Percentiles rank a stretch among this genome's conserved stretches.
phyloP scores from a whole-genome alignment of 2,329 filamentous ascomycete species.

The Canariomyces notabilis region DNA sequence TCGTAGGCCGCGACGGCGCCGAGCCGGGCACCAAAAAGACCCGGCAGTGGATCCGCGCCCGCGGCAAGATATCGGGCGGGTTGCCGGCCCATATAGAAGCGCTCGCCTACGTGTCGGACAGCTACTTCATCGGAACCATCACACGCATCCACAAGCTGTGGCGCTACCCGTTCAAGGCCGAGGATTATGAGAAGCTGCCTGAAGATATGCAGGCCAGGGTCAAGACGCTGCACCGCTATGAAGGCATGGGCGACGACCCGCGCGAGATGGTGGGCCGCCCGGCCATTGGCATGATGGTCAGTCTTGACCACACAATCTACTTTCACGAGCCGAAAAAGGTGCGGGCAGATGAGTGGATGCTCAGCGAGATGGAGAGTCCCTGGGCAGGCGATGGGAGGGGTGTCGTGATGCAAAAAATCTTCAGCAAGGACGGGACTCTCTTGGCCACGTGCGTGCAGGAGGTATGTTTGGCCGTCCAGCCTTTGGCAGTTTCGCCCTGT shows the following conservation, averaged over 20 bases:
- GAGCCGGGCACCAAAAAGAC: constrained; percentile 63
- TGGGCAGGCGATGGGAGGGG: constrained; percentile 76
- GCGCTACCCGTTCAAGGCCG: constrained; percentile 56
- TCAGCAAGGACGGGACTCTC: constrained; percentile 63
- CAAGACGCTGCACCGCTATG: constrained; percentile 33
- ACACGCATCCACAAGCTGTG: constrained; percentile 75
- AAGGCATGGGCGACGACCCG: constrained; percentile 31
- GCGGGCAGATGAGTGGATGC: constrained; percentile 69
- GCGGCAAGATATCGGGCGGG: constrained; percentile 73
- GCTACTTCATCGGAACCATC: constrained; percentile 88
- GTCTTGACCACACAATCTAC: constrained; percentile 69
- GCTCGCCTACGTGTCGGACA: constrained; percentile 88
- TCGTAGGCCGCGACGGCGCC: constrained; percentile 38
- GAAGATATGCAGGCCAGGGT: constrained; percentile 35
- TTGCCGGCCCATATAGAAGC: constrained; percentile 78
- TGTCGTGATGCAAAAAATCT: constrained; percentile 71
- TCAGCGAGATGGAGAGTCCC: constrained; percentile 72
- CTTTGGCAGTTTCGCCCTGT: neutral
- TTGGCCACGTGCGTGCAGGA: constrained; percentile 79
- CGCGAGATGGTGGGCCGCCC: constrained; percentile 48
- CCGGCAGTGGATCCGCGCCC: constrained; percentile 68
- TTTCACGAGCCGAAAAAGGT: constrained; percentile 58
- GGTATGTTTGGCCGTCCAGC: constrained; percentile 38
- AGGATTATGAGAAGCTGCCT: constrained; percentile 43
- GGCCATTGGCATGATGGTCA: constrained; percentile 78